These are phyloP conservation scores for Penicillium sclerotiorum DNA, from an alignment of 2,329 filamentous ascomycete species.

Conservation along the genomic window DNA sequence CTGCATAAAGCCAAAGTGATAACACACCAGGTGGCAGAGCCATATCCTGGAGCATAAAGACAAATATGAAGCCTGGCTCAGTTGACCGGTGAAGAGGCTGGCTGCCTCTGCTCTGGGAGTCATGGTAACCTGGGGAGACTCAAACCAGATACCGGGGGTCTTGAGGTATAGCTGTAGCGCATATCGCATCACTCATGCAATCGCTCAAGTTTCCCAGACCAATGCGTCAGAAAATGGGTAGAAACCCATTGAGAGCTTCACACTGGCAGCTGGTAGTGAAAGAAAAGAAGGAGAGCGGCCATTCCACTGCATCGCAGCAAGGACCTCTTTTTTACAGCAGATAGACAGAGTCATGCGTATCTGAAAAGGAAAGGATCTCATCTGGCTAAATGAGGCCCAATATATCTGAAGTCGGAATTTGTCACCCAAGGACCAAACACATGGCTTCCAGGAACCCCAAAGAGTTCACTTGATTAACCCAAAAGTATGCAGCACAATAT, in stretches of 20 bases:
- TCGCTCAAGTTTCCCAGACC: not conserved
- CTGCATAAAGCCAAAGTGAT: slow-evolving; percentile 28
- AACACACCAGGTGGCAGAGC: not conserved
- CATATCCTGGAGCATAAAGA: not conserved
- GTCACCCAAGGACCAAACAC: not conserved
- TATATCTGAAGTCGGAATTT: not conserved
- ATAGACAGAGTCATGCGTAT: slow-evolving; percentile 13
- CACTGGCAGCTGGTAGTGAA: not conserved
- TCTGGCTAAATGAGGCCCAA: slow-evolving; percentile 7
- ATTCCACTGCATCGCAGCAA: not conserved
- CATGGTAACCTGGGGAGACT: not conserved
- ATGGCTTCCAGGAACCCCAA: not conserved
- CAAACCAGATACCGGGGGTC: not conserved
- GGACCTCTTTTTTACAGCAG: slow-evolving; percentile 19
- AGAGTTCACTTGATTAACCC: too few relatives aligned
- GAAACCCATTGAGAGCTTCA: not conserved
- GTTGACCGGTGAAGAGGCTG: not conserved
- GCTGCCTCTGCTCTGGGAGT: not conserved
- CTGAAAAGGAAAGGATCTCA: slow-evolving; percentile 9
- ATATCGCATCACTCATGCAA: not conserved
- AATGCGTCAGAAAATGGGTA: not conserved
- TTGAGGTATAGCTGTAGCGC: not conserved
- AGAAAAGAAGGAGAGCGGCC: not conserved
- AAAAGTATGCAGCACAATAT: too few relatives aligned
- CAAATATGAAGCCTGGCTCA: not conserved